Conservation (phyloP, 2,329 filamentous ascomycete species). For the Fusarium sp. region DNA sequence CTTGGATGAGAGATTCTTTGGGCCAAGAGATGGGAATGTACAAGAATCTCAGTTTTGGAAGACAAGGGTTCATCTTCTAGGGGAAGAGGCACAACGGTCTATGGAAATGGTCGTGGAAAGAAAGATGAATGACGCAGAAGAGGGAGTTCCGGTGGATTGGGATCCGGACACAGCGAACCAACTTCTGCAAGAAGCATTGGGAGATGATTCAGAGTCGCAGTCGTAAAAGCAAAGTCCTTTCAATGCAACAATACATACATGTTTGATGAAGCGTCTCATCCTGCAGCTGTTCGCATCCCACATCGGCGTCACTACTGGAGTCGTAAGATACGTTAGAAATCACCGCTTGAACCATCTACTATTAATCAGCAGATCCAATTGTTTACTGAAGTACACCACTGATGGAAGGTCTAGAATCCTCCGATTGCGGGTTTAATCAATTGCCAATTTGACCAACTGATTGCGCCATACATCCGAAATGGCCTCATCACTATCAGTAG, state of each 20-base stretch:
- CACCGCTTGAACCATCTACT: background rate
- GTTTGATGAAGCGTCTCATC: background rate
- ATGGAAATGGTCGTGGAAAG: background rate
- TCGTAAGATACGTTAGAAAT: background rate
- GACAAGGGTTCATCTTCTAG: background rate
- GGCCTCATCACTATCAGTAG: slow-evolving; percentile 9
- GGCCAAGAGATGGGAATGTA: background rate
- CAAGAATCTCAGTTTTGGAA: background rate
- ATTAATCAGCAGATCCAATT: background rate
- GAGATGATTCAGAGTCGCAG: background rate
- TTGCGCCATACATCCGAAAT: slow-evolving; percentile 38
- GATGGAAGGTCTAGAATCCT: background rate
- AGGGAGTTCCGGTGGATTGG: background rate
- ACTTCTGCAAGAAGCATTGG: background rate
- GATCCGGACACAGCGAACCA: background rate
- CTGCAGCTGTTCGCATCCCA: background rate
- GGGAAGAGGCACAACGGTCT: background rate
- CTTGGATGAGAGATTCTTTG: background rate
- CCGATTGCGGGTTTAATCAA: slow-evolving; percentile 1
- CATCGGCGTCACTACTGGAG: background rate
- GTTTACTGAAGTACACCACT: background rate
- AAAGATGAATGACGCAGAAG: background rate
- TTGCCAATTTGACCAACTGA: slow-evolving; percentile 31
- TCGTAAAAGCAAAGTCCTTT: background rate
- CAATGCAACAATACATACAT: background rate